Base-by-base conservation (phyloP, 768 basidiomycete genomes). In the Leccinum subgranulosum region DNA sequence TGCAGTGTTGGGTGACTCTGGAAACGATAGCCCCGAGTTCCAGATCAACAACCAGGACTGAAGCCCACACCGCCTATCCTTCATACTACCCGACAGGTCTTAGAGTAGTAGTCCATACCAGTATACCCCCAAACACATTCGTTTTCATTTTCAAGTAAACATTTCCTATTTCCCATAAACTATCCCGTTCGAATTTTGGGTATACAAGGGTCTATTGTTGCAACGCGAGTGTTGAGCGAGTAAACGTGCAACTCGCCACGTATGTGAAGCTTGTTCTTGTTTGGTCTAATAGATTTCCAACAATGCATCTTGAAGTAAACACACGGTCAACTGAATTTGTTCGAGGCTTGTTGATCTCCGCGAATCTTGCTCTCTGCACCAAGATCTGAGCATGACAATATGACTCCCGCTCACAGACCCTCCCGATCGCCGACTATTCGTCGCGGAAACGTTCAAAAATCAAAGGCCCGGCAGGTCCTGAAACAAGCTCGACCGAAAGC, bases 1-100 rank as follows among this genome's bases (percentile, higher is more conserved):
- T 3, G 4, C 53, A 77, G 74, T 75, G 21, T 64, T 73, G 34
- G 73, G 70, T 25, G 70, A 74, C 46, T 73, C 74, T 41, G 74
- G 68, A n/a, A 61, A 73, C 48, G 48, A 39, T 48, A 71, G 71
- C 64, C 55, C 59, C 1, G 0, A 29, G 17, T 75, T 76, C 54
- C 57, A 57, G 4, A 75, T 75, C 17, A 1, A 43, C 29, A 31
- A 31, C 41, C 19, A 43, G 39, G 2, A 19, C 39, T 11, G 39
- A 19, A 41, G 41, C 21, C 12, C 41, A 43, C 19, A 11, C n/a
- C 19, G 3, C 5, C 39, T 11, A 19, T 41, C 39, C 8, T n/a
- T 41, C 4, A 15, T n/a, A 10, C n/a, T n/a, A 10, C n/a, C 17
- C 39, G n/a, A 41, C n/a, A n/a, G 12, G 31, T 33, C 11, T 31